Percentiles rank a stretch among this genome's conserved stretches.
Conservation (phyloP, 495 filamentous ascomycete species). For the Daldinia vernicosa region DNA sequence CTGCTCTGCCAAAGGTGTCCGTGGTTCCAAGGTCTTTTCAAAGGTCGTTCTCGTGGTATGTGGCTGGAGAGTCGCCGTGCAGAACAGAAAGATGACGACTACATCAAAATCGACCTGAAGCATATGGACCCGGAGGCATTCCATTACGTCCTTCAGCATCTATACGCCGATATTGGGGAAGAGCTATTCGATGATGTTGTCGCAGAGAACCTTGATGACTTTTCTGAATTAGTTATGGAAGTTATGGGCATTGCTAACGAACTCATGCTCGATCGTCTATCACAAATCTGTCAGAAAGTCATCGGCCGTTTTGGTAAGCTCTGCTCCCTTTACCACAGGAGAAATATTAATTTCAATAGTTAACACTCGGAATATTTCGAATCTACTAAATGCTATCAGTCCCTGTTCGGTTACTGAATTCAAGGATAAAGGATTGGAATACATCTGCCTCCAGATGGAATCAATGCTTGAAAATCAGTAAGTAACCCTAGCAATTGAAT, state of each 20-base stretch:
- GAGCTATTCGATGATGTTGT: slow-evolving; percentile 83
- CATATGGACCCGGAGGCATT: slow-evolving; percentile 80
- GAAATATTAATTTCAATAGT: slow-evolving; percentile 57
- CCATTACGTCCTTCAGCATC: slow-evolving; percentile 76
- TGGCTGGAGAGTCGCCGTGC: slow-evolving; percentile 80
- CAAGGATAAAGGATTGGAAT: slow-evolving; percentile 88
- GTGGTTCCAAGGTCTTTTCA: slow-evolving; percentile 90
- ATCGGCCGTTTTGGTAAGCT: slow-evolving; percentile 76
- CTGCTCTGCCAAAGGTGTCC: slow-evolving; percentile 86
- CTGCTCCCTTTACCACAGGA: neutral
- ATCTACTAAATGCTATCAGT: slow-evolving; percentile 82
- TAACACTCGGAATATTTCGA: slow-evolving; percentile 84
- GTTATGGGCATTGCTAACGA: slow-evolving; percentile 92
- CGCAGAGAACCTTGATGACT: slow-evolving; percentile 76
- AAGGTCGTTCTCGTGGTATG: slow-evolving; percentile 80
- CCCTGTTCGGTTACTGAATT: slow-evolving; percentile 84
- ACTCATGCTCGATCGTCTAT: slow-evolving; percentile 90
- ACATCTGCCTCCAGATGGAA: slow-evolving; percentile 90
- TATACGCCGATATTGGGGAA: slow-evolving; percentile 85
- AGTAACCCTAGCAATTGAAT: slow-evolving; percentile 50
- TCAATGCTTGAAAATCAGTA: slow-evolving; percentile 84
- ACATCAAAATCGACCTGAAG: slow-evolving; percentile 79
- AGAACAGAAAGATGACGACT: slow-evolving; percentile 53
- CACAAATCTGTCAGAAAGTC: slow-evolving; percentile 86
- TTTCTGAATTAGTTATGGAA: slow-evolving; percentile 88